phyloP scores from a whole-genome alignment of 331 rosid genomes.

The Quercus tomentella region DNA sequence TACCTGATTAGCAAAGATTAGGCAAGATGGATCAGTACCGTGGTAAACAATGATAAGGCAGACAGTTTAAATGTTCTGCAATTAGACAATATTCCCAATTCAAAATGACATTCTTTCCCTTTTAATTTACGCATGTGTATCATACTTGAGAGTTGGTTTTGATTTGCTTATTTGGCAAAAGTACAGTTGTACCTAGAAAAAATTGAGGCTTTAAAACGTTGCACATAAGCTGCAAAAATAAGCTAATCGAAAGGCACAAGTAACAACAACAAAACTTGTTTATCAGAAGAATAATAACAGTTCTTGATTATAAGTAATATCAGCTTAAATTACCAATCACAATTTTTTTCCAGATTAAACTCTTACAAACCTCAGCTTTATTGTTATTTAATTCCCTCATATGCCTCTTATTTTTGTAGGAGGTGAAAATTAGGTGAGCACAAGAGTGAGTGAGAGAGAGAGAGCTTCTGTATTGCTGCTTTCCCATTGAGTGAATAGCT shows the following conservation, averaged over 20 bases:
- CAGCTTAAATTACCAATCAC: neutral
- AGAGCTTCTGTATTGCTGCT: neutral
- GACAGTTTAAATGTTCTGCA: neutral
- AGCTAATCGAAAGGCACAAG: too few relatives aligned
- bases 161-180: too few relatives aligned
- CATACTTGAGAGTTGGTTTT: neutral
- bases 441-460: neutral
- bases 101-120: neutral
- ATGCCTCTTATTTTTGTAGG: neutral
- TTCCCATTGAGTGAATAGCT: neutral
- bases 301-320: neutral
- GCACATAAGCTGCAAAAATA: too few relatives aligned
- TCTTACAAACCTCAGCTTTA: neutral
- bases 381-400: neutral
- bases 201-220: too few relatives aligned
- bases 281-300: neutral
- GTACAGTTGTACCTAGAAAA: too few relatives aligned
- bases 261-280: neutral
- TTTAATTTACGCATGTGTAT: neutral
- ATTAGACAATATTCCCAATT: neutral
- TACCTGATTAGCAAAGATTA: conserved; percentile 57
- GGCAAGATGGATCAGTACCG: conserved; percentile 9
- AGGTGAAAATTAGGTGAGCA: neutral
- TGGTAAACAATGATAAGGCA: neutral
- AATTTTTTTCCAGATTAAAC: neutral